Evolutionary conservation across 495 filamentous ascomycete species (phyloP), one percentile per base, ranked within the genome.

Genomic region (Acidomyces sp.): DNA sequence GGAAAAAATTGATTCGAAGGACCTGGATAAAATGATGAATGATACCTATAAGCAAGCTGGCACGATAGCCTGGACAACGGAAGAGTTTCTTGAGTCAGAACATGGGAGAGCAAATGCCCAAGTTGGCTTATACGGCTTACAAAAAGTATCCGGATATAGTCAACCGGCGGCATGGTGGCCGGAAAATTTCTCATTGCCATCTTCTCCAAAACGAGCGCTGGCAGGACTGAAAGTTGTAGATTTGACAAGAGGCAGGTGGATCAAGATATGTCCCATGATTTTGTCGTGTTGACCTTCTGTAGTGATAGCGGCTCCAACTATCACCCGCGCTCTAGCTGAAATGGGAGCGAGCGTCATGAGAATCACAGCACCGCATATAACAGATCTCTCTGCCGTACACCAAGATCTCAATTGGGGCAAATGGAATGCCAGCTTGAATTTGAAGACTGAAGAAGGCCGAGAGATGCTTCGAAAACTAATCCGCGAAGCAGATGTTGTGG

Each of bases 311-410:
- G 73, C 68, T 0, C 74, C 74, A 0, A 57, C 65, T 3, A 63
- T 78, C 19, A 66, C 65, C 1, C 54, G 62, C 10, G 66, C 64
- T 4, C 60, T 77, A 2, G 75, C 75, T 1, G 58, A 75, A 21
- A 63, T 71, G 34, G 75, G 75, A 7, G 75, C 75, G 0, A 68
- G 68, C 32, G 77, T 85, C 2, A 69, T 80, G 52, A 55, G 71
- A 2, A 61, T 78, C 9, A 76, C 72, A 2, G 66, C 67, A n/a
- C 65, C 64, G 23, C 57, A 65, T 35, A 42, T 79, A 4, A 58
- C 61, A 0, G 74, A 80, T 46, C 30, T 69, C 5, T 54, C 53
- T 0, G 43, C 50, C 11, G 49, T 75, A 32, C 62, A 69, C 30
- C 41, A 62, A 37, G 70, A 71, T 41, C 57, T 75, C 2, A 75